Conservation (phyloP, 768 basidiomycete species). For the Hydnum rufescens region DNA sequence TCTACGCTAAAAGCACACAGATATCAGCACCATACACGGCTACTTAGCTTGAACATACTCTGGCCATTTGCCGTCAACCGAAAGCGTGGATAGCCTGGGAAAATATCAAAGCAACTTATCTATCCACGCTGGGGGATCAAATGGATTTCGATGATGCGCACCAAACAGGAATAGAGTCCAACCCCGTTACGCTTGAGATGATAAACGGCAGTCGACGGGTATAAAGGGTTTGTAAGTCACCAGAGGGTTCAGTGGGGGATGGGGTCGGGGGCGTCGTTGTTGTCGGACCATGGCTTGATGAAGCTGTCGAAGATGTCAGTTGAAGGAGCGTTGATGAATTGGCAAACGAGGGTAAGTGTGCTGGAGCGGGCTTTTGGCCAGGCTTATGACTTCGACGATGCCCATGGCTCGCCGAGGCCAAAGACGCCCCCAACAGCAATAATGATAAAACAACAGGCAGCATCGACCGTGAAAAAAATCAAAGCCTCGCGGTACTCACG, state of each 20-base stretch:
- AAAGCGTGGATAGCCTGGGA: slow-evolving; percentile 7
- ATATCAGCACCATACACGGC: background rate
- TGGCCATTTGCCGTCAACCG: slow-evolving; percentile 13
- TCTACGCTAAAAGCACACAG: slow-evolving; percentile 14
- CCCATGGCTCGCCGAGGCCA: no score
- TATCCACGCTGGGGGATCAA: background rate
- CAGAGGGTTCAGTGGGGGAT: background rate
- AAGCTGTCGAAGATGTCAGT: no score
- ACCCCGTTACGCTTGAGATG: background rate
- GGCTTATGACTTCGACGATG: no score
- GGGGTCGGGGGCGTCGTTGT: no score
- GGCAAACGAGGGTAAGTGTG: no score
- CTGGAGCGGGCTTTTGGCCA: no score
- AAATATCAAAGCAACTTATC: background rate
- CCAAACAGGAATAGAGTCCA: background rate
- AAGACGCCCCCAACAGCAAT: no score
- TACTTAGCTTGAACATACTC: slow-evolving; percentile 18
- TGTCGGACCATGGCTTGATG: no score
- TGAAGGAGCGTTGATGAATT: no score
- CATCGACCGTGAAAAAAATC: no score
- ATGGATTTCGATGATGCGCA: slow-evolving; percentile 1
- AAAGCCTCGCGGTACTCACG: no score
- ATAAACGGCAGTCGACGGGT: slow-evolving; percentile 3
- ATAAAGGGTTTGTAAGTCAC: slow-evolving; percentile 7
- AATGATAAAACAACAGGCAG: no score